Conservation (phyloP, 768 basidiomycete species). For the Tulasnella sp. region DNA sequence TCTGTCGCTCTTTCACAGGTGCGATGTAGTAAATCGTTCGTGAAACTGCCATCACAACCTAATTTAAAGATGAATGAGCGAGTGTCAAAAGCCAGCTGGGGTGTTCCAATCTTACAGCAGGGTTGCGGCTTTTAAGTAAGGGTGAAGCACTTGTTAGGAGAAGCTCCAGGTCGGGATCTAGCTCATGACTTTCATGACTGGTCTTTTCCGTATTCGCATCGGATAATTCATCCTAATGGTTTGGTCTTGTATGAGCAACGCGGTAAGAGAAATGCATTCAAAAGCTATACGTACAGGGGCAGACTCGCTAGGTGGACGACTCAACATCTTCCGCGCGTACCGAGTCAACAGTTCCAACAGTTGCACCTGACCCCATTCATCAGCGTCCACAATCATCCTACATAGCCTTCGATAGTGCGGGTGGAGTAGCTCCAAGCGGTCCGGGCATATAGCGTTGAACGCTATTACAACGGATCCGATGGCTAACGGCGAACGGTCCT, state of each 20-base stretch:
- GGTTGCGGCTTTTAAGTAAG: constrained; percentile 79
- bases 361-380: constrained; percentile 94
- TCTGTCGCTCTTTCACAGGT: constrained; percentile 52
- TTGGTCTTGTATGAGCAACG: neutral
- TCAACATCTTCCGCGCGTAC: constrained; percentile 82
- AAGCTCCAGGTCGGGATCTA: constrained; percentile 72
- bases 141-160: constrained; percentile 69
- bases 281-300: constrained; percentile 18
- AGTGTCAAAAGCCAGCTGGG: neutral
- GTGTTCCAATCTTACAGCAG: constrained; percentile 58
- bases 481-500: constrained; percentile 80
- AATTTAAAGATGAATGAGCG: neutral
- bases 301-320: constrained; percentile 46
- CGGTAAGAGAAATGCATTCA: neutral
- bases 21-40: constrained; percentile 72
- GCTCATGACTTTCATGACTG: constrained; percentile 36
- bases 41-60: constrained; percentile 79
- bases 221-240: constrained; percentile 27
- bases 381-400: constrained; percentile 77
- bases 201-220: constrained; percentile 49
- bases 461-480: constrained; percentile 83
- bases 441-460: constrained; percentile 82
- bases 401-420: constrained; percentile 83
- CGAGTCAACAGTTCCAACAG: constrained; percentile 71
- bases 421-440: constrained; percentile 82